phyloP scores from a whole-genome alignment of 441 rosid genomes.

The Arabidopsis lyrata region DNA sequence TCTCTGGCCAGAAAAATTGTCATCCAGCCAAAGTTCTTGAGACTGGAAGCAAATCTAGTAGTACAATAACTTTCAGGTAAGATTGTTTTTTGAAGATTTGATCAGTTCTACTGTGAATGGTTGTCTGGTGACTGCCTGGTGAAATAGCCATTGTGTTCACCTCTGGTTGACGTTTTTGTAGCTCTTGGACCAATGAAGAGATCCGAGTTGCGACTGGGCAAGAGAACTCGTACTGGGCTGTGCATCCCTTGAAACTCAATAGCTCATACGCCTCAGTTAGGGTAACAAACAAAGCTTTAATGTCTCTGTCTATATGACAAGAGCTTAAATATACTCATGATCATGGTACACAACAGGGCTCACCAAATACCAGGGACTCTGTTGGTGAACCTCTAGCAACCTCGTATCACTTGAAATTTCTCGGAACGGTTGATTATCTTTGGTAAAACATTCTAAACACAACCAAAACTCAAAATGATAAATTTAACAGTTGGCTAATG shows the following conservation, averaged over 20 bases:
- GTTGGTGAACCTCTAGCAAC: constrained; percentile 81
- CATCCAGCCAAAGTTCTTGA: constrained; percentile 68
- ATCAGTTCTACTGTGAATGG: background rate
- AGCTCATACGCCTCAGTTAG: constrained; percentile 71
- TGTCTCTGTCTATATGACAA: background rate
- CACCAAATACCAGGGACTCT: constrained; percentile 54
- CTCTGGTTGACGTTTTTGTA: background rate
- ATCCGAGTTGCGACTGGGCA: constrained; percentile 61
- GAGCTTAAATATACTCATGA: constrained; percentile 6
- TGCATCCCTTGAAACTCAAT: constrained; percentile 66
- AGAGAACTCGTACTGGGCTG: constrained; percentile 51
- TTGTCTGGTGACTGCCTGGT: constrained; percentile 3
- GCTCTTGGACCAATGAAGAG: constrained; percentile 66
- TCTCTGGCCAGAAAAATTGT: constrained; percentile 77
- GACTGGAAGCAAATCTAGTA: constrained; percentile 42
- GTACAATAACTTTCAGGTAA: constrained; percentile 49
- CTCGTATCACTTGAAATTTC: constrained; percentile 77
- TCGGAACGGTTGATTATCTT: constrained; percentile 86
- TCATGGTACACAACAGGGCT: constrained; percentile 53
- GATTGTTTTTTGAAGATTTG: background rate
- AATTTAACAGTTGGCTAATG: background rate
- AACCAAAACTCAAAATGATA: background rate
- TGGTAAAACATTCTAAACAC: constrained; percentile 53
- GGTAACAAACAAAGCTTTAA: constrained; percentile 46
- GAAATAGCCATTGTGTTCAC: constrained; percentile 7